phyloP scores from a whole-genome alignment of 2,329 filamentous ascomycete genomes.

The Xylariales sp. region DNA sequence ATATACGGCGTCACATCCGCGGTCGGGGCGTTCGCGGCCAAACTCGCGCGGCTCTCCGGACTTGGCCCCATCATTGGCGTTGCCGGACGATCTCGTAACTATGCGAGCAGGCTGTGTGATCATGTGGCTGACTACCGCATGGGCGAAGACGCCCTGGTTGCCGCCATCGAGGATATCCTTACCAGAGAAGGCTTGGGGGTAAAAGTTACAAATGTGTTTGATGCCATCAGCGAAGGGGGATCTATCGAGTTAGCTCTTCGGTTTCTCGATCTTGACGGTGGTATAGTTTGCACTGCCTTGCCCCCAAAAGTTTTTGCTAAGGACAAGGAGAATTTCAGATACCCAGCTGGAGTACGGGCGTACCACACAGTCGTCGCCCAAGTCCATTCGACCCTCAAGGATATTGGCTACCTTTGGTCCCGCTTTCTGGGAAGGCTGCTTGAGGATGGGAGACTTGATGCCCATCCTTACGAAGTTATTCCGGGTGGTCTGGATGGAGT shows the following conservation, averaged over 20 bases:
- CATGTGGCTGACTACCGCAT: slow-evolving; percentile 55
- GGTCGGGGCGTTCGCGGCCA: slow-evolving; percentile 54
- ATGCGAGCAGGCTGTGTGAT: slow-evolving; percentile 49
- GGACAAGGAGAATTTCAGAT: slow-evolving; percentile 18
- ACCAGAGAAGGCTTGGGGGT: slow-evolving; percentile 32
- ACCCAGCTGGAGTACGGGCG: slow-evolving; percentile 11
- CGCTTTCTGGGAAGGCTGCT: slow-evolving; percentile 27
- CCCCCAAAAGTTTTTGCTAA: slow-evolving; percentile 20
- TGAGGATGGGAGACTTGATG: slow-evolving; percentile 15
- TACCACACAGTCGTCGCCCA: slow-evolving; percentile 15
- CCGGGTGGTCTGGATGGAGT: slow-evolving; percentile 28
- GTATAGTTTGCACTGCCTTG: slow-evolving; percentile 33
- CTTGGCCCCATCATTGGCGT: slow-evolving; percentile 60
- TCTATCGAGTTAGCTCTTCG: slow-evolving; percentile 34
- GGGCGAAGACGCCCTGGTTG: slow-evolving; percentile 47
- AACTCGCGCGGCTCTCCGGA: slow-evolving; percentile 48
- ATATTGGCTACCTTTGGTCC: slow-evolving; percentile 26
- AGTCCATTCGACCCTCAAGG: slow-evolving; percentile 15
- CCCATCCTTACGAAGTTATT: slow-evolving; percentile 30
- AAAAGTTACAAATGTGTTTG: slow-evolving; percentile 47
- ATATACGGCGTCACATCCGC: slow-evolving; percentile 53
- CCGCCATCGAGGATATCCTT: slow-evolving; percentile 28
- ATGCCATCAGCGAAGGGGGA: slow-evolving; percentile 51
- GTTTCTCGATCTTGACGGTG: slow-evolving; percentile 34
- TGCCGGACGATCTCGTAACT: slow-evolving; percentile 45